Percentiles rank a stretch among this genome's conserved stretches.
Evolutionary conservation across 306 rosid genomes (phyloP).

Genomic region (Astragalus glycyphyllos): DNA sequence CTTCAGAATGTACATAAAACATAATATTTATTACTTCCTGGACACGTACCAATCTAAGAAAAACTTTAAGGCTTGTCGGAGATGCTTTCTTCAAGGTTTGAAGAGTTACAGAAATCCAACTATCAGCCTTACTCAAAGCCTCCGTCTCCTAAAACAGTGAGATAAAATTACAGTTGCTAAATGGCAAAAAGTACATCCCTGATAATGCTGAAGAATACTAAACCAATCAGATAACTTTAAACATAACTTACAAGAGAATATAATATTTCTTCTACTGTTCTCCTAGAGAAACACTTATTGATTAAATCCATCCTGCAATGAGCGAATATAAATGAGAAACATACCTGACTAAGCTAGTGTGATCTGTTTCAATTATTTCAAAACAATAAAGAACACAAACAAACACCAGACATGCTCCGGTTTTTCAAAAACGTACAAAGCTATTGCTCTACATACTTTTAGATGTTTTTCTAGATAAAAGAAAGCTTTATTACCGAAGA

Average conservation of each 20-base stretch:
- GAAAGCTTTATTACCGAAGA: background rate
- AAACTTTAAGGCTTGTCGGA: constrained; percentile 83
- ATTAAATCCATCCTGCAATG: constrained; percentile 71
- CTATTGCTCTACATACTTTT: background rate
- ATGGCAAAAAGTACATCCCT: constrained; percentile 7
- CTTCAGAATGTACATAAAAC: constrained; percentile 19
- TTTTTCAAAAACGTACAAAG: background rate
- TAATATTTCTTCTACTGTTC: constrained; percentile 74
- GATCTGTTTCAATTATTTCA: constrained; percentile 24
- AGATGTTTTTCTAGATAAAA: background rate
- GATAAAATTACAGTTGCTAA: constrained; percentile 38
- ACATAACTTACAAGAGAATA: constrained; percentile 76
- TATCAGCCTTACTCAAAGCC: constrained; percentile 51
- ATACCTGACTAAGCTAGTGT: background rate
- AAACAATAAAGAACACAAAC: background rate
- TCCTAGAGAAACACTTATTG: constrained; percentile 81
- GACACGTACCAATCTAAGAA: constrained; percentile 73
- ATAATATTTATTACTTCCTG: constrained; percentile 17
- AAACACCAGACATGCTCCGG: background rate
- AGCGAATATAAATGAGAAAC: constrained; percentile 34
- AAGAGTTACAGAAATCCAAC: constrained; percentile 72
- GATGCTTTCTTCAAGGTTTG: constrained; percentile 76
- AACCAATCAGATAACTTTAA: constrained; percentile 22
- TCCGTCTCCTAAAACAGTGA: constrained; percentile 65
- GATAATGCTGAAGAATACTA: constrained; percentile 25